Percentiles rank a stretch among this genome's conserved stretches.
These are phyloP conservation scores for Teratosphaeria epicoccoides DNA, from an alignment of 2,329 filamentous ascomycete genomes.

Conservation along the genomic window DNA sequence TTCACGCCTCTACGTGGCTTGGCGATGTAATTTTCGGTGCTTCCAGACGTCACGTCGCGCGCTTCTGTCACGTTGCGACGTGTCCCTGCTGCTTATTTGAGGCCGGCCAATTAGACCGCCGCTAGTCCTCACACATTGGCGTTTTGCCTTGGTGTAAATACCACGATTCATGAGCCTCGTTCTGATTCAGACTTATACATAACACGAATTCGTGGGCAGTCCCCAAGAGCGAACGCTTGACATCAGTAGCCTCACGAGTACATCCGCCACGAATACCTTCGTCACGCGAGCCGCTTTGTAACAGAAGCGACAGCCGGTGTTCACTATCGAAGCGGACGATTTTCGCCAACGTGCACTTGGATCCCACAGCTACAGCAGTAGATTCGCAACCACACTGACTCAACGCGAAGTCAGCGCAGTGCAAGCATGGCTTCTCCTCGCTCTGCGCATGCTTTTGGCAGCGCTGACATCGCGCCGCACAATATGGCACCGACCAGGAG, in stretches of 20 bases:
- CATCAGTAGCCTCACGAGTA: too few relatives aligned
- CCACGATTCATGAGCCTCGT: too few relatives aligned
- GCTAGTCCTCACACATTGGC: too few relatives aligned
- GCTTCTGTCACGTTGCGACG: background rate
- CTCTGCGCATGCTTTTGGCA: background rate
- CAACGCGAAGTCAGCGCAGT: background rate
- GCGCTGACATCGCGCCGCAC: background rate
- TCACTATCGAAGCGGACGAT: background rate
- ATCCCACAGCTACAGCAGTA: background rate
- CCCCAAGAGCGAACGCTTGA: too few relatives aligned
- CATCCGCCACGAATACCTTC: background rate
- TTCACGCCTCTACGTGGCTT: background rate
- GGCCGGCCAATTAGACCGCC: too few relatives aligned
- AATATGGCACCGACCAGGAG: background rate
- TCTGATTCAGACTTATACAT: too few relatives aligned
- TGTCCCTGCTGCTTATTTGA: background rate
- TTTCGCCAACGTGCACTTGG: background rate
- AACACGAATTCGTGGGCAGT: too few relatives aligned
- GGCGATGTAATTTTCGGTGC: background rate
- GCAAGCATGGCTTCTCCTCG: background rate
- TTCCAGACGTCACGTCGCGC: background rate
- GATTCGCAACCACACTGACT: too few relatives aligned
- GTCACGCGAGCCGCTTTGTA: background rate
- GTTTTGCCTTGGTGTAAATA: too few relatives aligned
- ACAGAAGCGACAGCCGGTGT: background rate